Base-by-base conservation (phyloP, 352 stramenopile genomes). In the Globisporangium takayamanum region DNA sequence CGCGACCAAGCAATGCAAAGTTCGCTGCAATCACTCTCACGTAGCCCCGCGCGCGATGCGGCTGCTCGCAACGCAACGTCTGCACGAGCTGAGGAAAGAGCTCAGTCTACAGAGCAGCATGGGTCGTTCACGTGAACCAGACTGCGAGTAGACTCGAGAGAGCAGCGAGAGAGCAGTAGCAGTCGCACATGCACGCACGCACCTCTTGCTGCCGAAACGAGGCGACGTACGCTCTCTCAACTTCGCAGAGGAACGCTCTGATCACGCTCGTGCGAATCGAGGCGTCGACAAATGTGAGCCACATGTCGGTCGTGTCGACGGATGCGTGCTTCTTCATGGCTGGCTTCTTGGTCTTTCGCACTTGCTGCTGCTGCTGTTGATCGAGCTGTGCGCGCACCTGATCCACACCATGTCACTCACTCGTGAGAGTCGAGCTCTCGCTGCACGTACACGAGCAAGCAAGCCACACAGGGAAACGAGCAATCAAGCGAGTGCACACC, bases 11-110 rank as follows among this genome's bases (percentile, higher is more conserved):
- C 15, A 88, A 30, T 11, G 68, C 72, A 37, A 72, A 66, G 33
- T 66, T 64, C n/a, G 58, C 59, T 10, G 76, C 78, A 4, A 86
- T 60, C 2, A 71, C 72, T 58, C 71, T 71, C 57, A 87, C 73
- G 62, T 85, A 88, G 14, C 66, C 85, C 62, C 76, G 68, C 2
- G 78, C 60, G 60, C 68, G 72, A 45, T 86, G 78, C 5, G 78
- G 78, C 28, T 84, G 69, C 48, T 88, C 76, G 10, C 73, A 73
- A 14, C 78, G 72, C 4, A 88, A 46, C 4, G 76, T 82, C 53
- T 88, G 74, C 0, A 88, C 67, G 3, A 88, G 56, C 41, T 88
- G 78, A 37, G 76, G 78, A 30, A 84, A 82, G n/a, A 86, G 69
- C 15, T 88, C 78, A 3, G 10, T 25, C 51, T 57, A 33, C 6